These are phyloP conservation scores for Tulasnella sp. DNA, from an alignment of 768 basidiomycete species.

Conservation along the genomic window DNA sequence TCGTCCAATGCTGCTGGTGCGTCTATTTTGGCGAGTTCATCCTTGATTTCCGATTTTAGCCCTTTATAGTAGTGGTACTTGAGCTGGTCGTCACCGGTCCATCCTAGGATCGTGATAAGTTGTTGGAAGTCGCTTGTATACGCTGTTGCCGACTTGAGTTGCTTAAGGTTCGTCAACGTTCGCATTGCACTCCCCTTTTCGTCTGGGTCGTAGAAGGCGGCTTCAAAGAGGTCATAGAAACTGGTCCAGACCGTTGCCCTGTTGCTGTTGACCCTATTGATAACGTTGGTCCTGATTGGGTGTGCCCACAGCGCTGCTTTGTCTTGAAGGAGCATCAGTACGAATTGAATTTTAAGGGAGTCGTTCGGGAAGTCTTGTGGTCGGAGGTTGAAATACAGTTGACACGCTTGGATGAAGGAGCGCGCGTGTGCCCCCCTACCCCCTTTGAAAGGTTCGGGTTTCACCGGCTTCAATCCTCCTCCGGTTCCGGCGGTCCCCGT, in stretches of 20 bases:
- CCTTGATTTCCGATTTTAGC: neutral
- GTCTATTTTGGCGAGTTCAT: neutral
- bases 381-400: neutral
- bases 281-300: neutral
- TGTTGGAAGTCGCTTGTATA: neutral
- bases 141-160: neutral
- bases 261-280: accelerated
- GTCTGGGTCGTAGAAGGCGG: too few species aligned
- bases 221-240: neutral
- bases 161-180: neutral
- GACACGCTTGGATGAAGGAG: too few species aligned
- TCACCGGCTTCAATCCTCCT: too few species aligned
- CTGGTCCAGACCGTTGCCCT: neutral
- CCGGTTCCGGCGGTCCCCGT: too few species aligned
- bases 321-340: neutral
- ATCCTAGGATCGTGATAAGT: neutral
- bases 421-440: too few species aligned
- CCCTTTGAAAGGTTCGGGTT: too few species aligned
- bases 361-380: neutral
- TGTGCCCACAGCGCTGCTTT: neutral
- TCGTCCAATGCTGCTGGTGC: neutral
- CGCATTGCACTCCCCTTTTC: too few species aligned
- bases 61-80: neutral
- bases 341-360: neutral
- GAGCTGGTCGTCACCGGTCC: neutral